Evolutionary conservation across 495 filamentous ascomycete species (phyloP).

Genomic region (Xylaria venustula): DNA sequence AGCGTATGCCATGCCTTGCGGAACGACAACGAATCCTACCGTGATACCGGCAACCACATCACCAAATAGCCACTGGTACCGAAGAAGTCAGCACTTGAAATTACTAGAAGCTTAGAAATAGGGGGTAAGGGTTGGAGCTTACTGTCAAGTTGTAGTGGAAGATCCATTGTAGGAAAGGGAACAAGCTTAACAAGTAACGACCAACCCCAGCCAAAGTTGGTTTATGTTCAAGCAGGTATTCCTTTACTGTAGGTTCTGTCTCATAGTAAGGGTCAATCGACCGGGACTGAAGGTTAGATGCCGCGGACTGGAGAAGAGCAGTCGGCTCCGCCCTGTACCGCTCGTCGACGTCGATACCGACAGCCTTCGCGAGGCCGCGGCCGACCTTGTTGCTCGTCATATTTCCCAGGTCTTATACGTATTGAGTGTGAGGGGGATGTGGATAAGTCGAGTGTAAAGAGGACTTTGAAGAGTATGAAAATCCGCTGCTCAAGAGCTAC

Average conservation of each 20-base stretch:
- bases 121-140: not conserved
- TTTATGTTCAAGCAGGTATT: constrained; percentile 61
- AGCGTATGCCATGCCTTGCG: constrained; percentile 67
- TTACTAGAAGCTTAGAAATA: not conserved
- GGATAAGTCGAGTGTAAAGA: not conserved
- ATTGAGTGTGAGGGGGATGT: not conserved
- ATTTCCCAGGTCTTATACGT: not conserved
- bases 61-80: constrained; percentile 44
- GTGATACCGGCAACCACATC: constrained; percentile 47
- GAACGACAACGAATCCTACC: constrained; percentile 51
- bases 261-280: constrained; percentile 75
- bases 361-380: constrained; percentile 64
- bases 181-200: constrained; percentile 50
- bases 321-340: constrained; percentile 50
- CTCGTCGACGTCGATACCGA: constrained; percentile 60
- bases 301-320: constrained; percentile 47
- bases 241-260: constrained; percentile 65
- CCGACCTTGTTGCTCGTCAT: constrained; percentile 50
- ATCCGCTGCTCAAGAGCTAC: no score
- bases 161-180: constrained; percentile 52
- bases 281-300: constrained; percentile 63
- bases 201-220: constrained; percentile 52
- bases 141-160: constrained; percentile 49
- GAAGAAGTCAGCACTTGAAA: not conserved
- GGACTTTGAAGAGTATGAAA: not conserved